Evolutionary conservation across 345 rosid species (phyloP).

Genomic region (Psidium friedrichsthalianum): DNA sequence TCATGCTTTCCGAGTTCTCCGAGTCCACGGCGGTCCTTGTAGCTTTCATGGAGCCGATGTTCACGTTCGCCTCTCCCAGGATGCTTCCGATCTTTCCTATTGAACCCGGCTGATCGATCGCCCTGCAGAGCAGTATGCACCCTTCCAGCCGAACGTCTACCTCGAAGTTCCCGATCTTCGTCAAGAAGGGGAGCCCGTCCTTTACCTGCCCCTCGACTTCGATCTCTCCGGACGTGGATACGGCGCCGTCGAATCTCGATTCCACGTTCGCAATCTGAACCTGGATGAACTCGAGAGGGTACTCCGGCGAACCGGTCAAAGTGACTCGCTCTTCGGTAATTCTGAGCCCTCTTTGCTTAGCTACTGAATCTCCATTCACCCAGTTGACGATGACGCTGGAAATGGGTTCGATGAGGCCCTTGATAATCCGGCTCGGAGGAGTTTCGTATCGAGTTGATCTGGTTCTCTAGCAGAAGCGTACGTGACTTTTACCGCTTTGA

Average conservation of each 20-base stretch:
- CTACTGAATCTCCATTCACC: slow-evolving; percentile 71
- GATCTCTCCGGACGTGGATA: slow-evolving; percentile 58
- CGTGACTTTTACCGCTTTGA: slow-evolving; percentile 58
- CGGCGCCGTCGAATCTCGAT: slow-evolving; percentile 61
- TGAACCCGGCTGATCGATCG: slow-evolving; percentile 75
- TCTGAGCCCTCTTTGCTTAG: slow-evolving; percentile 71
- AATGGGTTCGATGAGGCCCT: slow-evolving; percentile 75
- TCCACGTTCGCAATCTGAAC: slow-evolving; percentile 65
- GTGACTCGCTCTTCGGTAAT: slow-evolving; percentile 48
- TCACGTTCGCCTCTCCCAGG: slow-evolving; percentile 66
- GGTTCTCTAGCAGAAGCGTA: slow-evolving; percentile 73
- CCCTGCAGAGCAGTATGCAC: slow-evolving; percentile 63
- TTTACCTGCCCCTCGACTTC: slow-evolving; percentile 59
- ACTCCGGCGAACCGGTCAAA: slow-evolving; percentile 65
- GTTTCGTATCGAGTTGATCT: slow-evolving; percentile 77
- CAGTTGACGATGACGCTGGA: slow-evolving; percentile 62
- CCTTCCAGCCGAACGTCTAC: slow-evolving; percentile 83
- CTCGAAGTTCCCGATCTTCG: slow-evolving; percentile 64
- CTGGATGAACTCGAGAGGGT: slow-evolving; percentile 52
- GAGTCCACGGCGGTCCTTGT: slow-evolving; percentile 67
- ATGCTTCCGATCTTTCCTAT: slow-evolving; percentile 68
- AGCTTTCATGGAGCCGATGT: slow-evolving; percentile 69
- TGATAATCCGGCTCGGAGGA: slow-evolving; percentile 68
- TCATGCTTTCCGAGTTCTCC: slow-evolving; percentile 52
- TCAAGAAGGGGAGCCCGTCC: slow-evolving; percentile 64